A percentile compares a stretch with the other conserved stretches of the same genome.
Evolutionary conservation across 208 protist species (phyloP).

Genomic region (Naegleria fowleri): DNA sequence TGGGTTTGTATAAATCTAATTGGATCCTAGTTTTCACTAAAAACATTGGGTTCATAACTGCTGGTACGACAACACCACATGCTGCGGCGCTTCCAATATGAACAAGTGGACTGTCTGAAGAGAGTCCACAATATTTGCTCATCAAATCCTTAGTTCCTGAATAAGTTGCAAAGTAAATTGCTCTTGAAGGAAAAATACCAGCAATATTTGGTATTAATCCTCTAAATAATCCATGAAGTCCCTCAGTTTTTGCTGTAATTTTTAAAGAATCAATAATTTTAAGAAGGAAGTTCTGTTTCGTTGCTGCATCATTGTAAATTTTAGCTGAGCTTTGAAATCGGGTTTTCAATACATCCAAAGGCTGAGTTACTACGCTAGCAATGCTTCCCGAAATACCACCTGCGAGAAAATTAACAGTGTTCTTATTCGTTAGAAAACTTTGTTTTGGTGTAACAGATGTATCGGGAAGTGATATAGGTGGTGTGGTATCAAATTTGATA

Average conservation of each 20-base stretch:
- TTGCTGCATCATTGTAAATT: neutral
- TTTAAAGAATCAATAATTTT: neutral
- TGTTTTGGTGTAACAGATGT: neutral
- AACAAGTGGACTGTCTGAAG: neutral
- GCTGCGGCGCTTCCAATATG: neutral
- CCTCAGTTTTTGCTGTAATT: neutral
- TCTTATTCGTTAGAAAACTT: neutral
- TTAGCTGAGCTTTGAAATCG: conserved; percentile 8
- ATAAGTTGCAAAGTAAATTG: conserved; percentile 15
- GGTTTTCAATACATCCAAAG: conserved; percentile 9
- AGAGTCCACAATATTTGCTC: neutral
- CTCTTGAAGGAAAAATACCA: neutral
- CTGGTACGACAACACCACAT: neutral
- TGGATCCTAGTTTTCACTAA: conserved; percentile 12
- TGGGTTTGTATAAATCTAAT: neutral
- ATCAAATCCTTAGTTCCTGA: neutral
- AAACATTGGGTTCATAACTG: conserved; percentile 12
- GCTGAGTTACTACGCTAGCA: neutral
- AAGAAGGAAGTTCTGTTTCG: neutral
- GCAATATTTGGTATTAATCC: conserved; percentile 16
- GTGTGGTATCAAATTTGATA: neutral
- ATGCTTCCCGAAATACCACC: neutral
- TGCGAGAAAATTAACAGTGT: neutral
- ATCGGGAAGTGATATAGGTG: neutral
- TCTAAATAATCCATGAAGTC: conserved; percentile 3